Evolutionary conservation across 108 stramenopile species (phyloP), one percentile per base, ranked within the genome.

Genomic region (Nitzschia sp.): DNA sequence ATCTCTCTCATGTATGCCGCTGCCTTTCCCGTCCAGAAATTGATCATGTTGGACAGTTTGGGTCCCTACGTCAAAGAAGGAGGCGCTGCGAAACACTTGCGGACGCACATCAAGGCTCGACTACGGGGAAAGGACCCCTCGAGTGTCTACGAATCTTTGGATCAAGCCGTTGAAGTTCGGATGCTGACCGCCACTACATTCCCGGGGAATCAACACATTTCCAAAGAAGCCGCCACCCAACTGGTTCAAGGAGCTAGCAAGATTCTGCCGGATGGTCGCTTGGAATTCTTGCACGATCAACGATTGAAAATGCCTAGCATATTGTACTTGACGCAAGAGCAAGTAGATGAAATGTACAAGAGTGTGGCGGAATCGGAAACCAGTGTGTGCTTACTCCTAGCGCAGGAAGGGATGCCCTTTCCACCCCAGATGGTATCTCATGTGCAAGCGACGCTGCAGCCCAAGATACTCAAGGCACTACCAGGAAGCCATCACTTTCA

Each of bases 401-500:
- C 88, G 0, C 41, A 88, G 21, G 87, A 90, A 58, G 92, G 92
- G n/a, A 88, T 86, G 85, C 92, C 92, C 0, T 74, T 81, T 69
- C 64, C 63, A 9, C 32, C 67, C 34, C 47, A 77, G 53, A 16
- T 38, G 48, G 13, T 70, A 63, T 56, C 78, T 31, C 22, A 66
- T 15, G 63, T 77, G 1, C 60, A 34, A 32, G 63, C 80, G n/a
- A 45, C 75, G n/a, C 56, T 93, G 50, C 46, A 75, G 25, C 87
- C 89, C 29, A 32, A 45, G 15, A 45, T 36, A 23, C 32, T 64
- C 2, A 34, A 74, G 57, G 73, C 57, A 16, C 62, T 93, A 36
- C 80, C 78, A 9, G 92, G 92, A 4, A 82, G 80, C 73, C 92
- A 93, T 77, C 89, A 90, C 57, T 90, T 93, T 62, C 92, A 93